Percentiles rank a stretch among this genome's conserved stretches.
phyloP scores from a whole-genome alignment of 78 protist species.

The Planoprotostelium fungivorum region DNA sequence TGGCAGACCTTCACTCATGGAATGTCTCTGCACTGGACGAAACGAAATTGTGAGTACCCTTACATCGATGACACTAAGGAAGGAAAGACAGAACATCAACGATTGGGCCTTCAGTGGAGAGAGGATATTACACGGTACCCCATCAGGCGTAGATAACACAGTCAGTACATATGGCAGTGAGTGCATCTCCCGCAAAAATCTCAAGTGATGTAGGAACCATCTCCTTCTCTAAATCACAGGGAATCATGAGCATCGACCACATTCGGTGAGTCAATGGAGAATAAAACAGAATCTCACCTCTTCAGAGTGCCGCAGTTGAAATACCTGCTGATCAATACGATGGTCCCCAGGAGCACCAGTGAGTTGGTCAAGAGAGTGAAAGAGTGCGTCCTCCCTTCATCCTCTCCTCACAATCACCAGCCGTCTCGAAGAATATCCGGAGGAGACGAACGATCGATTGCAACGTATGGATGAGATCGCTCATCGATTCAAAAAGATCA shows the following conservation, averaged over 20 bases:
- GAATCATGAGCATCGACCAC: neutral
- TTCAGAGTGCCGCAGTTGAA: neutral
- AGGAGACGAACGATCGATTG: neutral
- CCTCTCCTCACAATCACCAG: neutral
- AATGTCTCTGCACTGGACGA: constrained; percentile 23
- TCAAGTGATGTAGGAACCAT: neutral
- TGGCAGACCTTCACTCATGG: constrained; percentile 30
- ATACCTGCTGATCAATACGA: constrained; percentile 3
- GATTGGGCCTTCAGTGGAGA: constrained; percentile 25
- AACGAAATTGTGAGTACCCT: neutral
- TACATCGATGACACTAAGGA: neutral
- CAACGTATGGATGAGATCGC: neutral
- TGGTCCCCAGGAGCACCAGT: constrained; percentile 6
- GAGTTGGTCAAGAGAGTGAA: constrained; percentile 1
- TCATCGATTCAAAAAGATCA: too few relatives aligned
- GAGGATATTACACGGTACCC: constrained; percentile 63
- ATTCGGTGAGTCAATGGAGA: neutral
- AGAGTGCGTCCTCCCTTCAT: neutral
- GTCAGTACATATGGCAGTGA: constrained; percentile 54
- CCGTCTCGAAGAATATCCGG: neutral
- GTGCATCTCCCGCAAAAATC: neutral
- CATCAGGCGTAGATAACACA: constrained; percentile 69
- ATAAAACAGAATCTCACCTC: neutral
- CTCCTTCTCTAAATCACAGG: neutral
- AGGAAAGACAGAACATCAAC: constrained; percentile 28